Base-by-base conservation (phyloP, 1,284 basidiomycete species). In the Boletus sp. region DNA sequence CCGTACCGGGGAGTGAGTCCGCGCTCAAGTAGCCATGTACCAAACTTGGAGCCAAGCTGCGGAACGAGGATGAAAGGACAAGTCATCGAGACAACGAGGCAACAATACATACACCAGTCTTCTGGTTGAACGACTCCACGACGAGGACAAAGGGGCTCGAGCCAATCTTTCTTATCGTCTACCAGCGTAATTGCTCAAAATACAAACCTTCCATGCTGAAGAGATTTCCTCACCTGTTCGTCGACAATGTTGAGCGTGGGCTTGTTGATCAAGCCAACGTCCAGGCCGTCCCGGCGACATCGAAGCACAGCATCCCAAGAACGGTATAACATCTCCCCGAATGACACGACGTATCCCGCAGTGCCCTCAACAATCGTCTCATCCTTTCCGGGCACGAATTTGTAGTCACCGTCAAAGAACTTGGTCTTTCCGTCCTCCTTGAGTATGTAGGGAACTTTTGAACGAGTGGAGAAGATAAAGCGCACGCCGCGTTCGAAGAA, bases 201-300 rank as follows among this genome's bases (percentile, higher is more conserved):
- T 20, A 12, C 8, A 6, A 0, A 22, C 13, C 3, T 32, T 23
- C 6, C 2, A 12, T 10, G 12, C 2, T 7, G 36, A 23, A 30
- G 12, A 26, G 14, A 46, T 26, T 27, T 57, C 36, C 62, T 42
- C 52, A 82, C 81, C 71, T 86, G 66, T 66, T 92, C 90, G 66
- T 92, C 89, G 14, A 91, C 80, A 35, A 90, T 64, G 67, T 91
- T 91, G 54, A 92, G 71, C 33, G 84, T 86, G 10, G 86, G 74
- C 71, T 92, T 92, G 73, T 91, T 91, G 67, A 92, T 79, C 62
- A 92, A 64, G 26, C 88, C 90, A 46, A 92, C 84, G 59, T 91
- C 77, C 46, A 90, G 57, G 8, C 89, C 89, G 59, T 82, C 69
- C 65, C 82, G 67, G 50, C 86, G 75, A 61, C 80, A 79, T 33